A percentile compares a stretch with the other conserved stretches of the same genome.
Evolutionary conservation across 441 rosid genomes (phyloP).

Genomic region (Mallotus japonicus): DNA sequence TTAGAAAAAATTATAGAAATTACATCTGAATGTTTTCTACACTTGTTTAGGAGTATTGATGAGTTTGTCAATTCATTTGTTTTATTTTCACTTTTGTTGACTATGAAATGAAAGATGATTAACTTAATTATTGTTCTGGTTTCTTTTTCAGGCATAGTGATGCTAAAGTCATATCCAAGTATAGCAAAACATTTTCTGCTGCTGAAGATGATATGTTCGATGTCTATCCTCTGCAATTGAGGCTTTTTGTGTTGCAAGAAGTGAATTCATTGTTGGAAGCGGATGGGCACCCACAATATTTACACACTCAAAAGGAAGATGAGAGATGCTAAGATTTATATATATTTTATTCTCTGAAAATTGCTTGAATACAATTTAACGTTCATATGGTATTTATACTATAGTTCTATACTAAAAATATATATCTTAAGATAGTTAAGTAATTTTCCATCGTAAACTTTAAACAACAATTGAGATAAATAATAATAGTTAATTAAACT

Average conservation of each 20-base stretch:
- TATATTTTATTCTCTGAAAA: no score
- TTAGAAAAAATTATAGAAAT: not conserved
- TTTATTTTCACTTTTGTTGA: slow-evolving; percentile 4
- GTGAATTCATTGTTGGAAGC: slow-evolving; percentile 57
- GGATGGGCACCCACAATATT: no score
- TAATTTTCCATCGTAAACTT: no score
- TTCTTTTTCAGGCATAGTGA: slow-evolving; percentile 63
- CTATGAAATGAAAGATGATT: slow-evolving; percentile 9
- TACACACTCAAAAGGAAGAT: no score
- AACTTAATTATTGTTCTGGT: slow-evolving; percentile 19
- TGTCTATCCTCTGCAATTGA: slow-evolving; percentile 87
- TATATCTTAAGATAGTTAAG: no score
- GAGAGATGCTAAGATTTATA: no score
- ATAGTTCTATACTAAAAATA: no score
- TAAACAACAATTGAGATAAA: no score
- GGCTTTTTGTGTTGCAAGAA: slow-evolving; percentile 71
- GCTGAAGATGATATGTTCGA: slow-evolving; percentile 92
- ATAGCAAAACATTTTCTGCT: slow-evolving; percentile 62
- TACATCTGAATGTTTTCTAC: not conserved
- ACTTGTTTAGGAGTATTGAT: slow-evolving; percentile 6
- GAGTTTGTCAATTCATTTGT: slow-evolving; percentile 14
- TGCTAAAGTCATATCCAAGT: slow-evolving; percentile 63
- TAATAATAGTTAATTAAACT: no score
- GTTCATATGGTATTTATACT: no score
- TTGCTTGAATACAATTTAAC: no score